Percentiles rank a stretch among this genome's conserved stretches.
phyloP scores from a whole-genome alignment of 495 filamentous ascomycete genomes.

The Baudoinia panamericana region DNA sequence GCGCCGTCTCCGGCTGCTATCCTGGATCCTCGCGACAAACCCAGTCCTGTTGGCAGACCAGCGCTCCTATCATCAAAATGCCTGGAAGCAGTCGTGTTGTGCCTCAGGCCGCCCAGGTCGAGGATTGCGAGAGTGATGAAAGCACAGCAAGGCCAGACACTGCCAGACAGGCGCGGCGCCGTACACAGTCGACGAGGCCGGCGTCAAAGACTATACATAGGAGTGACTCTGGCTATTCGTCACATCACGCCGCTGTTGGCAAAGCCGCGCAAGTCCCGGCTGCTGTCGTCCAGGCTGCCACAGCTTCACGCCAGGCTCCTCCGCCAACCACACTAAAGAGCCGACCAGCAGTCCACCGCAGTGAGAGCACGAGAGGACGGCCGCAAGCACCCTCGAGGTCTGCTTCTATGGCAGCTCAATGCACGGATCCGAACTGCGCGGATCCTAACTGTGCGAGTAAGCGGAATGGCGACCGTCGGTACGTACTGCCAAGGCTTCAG shows the following conservation, averaged over 20 bases:
- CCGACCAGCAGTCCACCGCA: slow-evolving; percentile 6
- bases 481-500: neutral
- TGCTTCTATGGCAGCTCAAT: slow-evolving; percentile 5
- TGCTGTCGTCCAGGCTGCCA: slow-evolving; percentile 32
- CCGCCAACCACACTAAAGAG: slow-evolving; percentile 6
- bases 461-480: slow-evolving; percentile 4
- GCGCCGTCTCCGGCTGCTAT: slow-evolving; percentile 3
- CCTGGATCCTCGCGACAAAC: slow-evolving; percentile 2
- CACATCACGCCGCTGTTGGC: too few species aligned
- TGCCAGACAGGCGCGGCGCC: slow-evolving; percentile 41
- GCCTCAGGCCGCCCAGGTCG: slow-evolving; percentile 36
- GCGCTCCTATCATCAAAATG: slow-evolving; percentile 1
- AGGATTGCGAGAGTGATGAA: slow-evolving; percentile 45
- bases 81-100: neutral
- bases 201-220: slow-evolving; percentile 14
- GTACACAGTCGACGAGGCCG: slow-evolving; percentile 18
- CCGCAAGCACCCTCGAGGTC: slow-evolving; percentile 6
- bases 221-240: slow-evolving; percentile 55
- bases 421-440: slow-evolving; percentile 18
- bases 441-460: slow-evolving; percentile 20
- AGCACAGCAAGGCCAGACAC: slow-evolving; percentile 37
- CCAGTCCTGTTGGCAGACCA: neutral
- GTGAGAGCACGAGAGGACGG: slow-evolving; percentile 4
- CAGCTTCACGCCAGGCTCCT: slow-evolving; percentile 8
- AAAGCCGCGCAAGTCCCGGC: slow-evolving; percentile 42